Percentiles rank a stretch among this genome's conserved stretches.
phyloP scores from a whole-genome alignment of 495 filamentous ascomycete species.

The Neurospora sp. region DNA sequence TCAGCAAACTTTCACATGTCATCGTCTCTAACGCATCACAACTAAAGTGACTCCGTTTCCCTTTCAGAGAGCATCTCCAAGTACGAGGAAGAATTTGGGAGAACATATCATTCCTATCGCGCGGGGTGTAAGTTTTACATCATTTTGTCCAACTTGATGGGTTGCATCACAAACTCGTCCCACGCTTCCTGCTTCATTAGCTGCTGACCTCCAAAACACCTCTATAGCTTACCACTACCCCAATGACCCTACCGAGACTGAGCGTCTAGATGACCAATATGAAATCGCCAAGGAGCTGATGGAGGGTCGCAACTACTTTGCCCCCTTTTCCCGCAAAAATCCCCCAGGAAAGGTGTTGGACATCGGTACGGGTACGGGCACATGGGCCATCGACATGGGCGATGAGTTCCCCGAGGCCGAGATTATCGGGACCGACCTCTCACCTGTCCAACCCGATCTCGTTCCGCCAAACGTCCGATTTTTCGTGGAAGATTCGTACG shows the following conservation, averaged over 20 bases:
- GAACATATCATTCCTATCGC: constrained; percentile 52
- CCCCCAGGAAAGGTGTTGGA: constrained; percentile 52
- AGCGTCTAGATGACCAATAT: constrained; percentile 50
- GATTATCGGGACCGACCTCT: constrained; percentile 31
- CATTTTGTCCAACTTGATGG: too few species aligned
- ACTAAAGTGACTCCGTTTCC: constrained; percentile 24
- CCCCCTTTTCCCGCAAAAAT: constrained; percentile 37
- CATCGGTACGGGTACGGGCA: constrained; percentile 55
- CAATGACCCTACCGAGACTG: constrained; percentile 47
- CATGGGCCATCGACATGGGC: constrained; percentile 42
- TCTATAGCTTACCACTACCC: constrained; percentile 45
- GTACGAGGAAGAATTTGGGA: constrained; percentile 49
- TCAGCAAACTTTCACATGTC: neutral
- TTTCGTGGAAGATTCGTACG: constrained; percentile 38
- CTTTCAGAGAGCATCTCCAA: constrained; percentile 31
- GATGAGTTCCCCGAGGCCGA: constrained; percentile 32
- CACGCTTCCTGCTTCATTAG: too few species aligned
- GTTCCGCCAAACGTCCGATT: constrained; percentile 36
- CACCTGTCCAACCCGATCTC: constrained; percentile 35
- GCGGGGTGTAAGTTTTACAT: constrained; percentile 24
- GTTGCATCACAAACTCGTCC: too few species aligned
- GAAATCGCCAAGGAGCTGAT: constrained; percentile 48
- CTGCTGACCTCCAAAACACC: constrained; percentile 4
- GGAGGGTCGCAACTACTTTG: constrained; percentile 43
- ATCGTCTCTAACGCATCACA: neutral